These are phyloP conservation scores for Carex arenaria DNA, from an alignment of 202 grass and related monocot genomes.

Conservation along the genomic window DNA sequence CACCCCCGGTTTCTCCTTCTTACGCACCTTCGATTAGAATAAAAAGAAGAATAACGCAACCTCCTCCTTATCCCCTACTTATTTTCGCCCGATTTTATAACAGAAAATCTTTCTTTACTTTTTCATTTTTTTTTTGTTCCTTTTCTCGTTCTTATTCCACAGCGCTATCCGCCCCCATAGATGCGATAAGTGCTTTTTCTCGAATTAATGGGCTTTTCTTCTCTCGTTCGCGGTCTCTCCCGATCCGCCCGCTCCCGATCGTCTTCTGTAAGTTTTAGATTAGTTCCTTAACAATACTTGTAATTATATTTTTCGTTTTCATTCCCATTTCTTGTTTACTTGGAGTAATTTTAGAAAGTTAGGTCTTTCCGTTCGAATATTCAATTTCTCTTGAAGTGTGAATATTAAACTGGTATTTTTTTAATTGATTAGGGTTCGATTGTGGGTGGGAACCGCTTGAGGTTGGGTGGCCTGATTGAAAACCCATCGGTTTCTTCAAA, in stretches of 20 bases:
- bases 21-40: constrained; percentile 10
- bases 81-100: background rate
- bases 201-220: constrained; percentile 49
- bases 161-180: constrained; percentile 19
- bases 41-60: constrained; percentile 2
- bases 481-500: constrained; percentile 18
- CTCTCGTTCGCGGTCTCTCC: constrained; percentile 54
- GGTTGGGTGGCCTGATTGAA: constrained; percentile 24
- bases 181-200: constrained; percentile 19
- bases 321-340: background rate
- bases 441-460: constrained; percentile 29
- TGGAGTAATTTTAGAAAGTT: background rate
- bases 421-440: constrained; percentile 33
- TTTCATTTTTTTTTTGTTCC: background rate
- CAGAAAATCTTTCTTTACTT: background rate
- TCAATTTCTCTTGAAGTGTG: background rate
- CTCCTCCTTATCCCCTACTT: background rate
- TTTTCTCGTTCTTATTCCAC: constrained; percentile 18
- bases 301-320: background rate
- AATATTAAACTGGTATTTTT: background rate
- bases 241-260: constrained; percentile 57
- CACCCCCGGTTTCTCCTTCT: background rate
- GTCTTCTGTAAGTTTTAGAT: constrained; percentile 31
- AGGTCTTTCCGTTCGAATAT: background rate
- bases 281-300: background rate